Evolutionary conservation across 148 eudicot genomes (phyloP).

Genomic region (Spergularia bocconei): DNA sequence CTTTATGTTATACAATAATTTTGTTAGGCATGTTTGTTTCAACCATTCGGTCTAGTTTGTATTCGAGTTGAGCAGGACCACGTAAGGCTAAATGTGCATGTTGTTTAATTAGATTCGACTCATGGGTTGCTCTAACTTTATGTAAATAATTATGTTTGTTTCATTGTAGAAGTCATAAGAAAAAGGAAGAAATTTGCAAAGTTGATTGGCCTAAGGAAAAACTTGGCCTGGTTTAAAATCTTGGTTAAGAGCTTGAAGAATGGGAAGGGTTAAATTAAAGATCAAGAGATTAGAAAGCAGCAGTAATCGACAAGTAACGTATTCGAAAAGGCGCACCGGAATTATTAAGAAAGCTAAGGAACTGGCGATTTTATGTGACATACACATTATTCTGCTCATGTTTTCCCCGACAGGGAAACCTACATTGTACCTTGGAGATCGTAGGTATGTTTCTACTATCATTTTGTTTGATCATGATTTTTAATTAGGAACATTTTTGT

Average conservation of each 20-base stretch:
- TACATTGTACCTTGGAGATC: conserved; percentile 59
- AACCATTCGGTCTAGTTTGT: no score
- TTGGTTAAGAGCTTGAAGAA: conserved; percentile 33
- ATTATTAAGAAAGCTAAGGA: conserved; percentile 75
- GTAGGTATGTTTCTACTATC: conserved; percentile 49
- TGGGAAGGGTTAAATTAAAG: conserved; percentile 88
- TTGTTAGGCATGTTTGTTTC: no score
- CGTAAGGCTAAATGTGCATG: no score
- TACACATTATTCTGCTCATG: conserved; percentile 66
- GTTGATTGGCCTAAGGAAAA: conserved; percentile 14
- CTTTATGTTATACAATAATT: no score
- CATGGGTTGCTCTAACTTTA: neutral
- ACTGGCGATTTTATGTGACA: conserved; percentile 67
- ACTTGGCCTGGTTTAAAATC: conserved; percentile 12
- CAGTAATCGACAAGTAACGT: conserved; percentile 71
- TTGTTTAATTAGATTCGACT: neutral
- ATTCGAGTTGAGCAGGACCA: no score
- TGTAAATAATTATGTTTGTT: neutral
- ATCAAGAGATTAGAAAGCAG: conserved; percentile 69
- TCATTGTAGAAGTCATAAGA: conserved; percentile 5
- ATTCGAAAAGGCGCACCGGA: conserved; percentile 64
- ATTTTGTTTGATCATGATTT: no score
- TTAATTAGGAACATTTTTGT: no score
- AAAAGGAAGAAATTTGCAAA: conserved; percentile 7
- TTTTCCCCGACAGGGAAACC: conserved; percentile 80